These are phyloP conservation scores for Paecilomyces fulvus DNA, from an alignment of 2,329 filamentous ascomycete genomes.

Conservation along the genomic window DNA sequence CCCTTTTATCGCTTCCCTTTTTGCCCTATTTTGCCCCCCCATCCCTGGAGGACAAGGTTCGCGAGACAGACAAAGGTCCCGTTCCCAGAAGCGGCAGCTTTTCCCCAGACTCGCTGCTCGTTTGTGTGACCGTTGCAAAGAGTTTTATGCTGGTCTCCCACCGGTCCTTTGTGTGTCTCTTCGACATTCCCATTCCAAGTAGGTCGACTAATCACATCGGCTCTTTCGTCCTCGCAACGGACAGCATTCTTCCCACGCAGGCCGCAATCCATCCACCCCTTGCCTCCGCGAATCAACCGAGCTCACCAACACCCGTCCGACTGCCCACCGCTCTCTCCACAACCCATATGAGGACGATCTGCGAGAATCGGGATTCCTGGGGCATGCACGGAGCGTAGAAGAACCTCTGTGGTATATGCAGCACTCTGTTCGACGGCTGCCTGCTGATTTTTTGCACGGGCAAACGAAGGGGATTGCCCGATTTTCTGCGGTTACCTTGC, in stretches of 20 bases:
- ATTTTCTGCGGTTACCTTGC: constrained; percentile 28
- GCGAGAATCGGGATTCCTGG: constrained; percentile 30
- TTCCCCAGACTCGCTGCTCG: constrained; percentile 14
- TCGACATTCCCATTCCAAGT: constrained; percentile 26
- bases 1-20: constrained; percentile 12
- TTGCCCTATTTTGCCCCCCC: background rate
- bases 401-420: constrained; percentile 22
- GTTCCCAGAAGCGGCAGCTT: constrained; percentile 1
- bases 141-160: constrained; percentile 18
- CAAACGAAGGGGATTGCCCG: constrained; percentile 27
- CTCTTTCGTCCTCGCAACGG: constrained; percentile 18
- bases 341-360: constrained; percentile 29
- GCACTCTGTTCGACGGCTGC: constrained; percentile 12
- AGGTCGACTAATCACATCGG: constrained; percentile 24
- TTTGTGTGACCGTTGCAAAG: constrained; percentile 29
- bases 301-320: constrained; percentile 19
- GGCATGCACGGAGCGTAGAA: constrained; percentile 35
- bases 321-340: constrained; percentile 21
- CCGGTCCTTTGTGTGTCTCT: constrained; percentile 26
- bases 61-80: constrained; percentile 8
- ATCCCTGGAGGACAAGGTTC: background rate
- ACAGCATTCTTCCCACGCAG: constrained; percentile 23
- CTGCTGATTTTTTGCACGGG: constrained; percentile 18
- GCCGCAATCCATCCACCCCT: constrained; percentile 18
- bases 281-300: constrained; percentile 24